Evolutionary conservation across 2,329 filamentous ascomycete species (phyloP).

Genomic region (Ceratocystis smalleyi): DNA sequence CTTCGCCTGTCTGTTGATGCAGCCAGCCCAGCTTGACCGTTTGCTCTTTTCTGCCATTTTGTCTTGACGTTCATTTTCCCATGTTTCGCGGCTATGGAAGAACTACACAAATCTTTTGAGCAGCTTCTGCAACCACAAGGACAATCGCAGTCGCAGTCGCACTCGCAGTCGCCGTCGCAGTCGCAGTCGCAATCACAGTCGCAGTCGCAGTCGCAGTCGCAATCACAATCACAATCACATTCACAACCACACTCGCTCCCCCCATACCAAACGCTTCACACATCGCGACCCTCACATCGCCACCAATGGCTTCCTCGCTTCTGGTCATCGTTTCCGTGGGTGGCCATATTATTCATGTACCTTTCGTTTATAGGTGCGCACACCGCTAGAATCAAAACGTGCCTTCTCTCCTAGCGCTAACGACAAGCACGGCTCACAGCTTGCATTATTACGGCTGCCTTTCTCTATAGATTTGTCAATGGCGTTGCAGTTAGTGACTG

Average conservation of each 20-base stretch:
- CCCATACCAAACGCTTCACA: not conserved
- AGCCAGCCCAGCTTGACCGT: conserved; percentile 15
- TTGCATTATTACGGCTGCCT: conserved; percentile 11
- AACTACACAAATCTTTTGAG: conserved; percentile 25
- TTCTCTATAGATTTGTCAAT: conserved; percentile 15
- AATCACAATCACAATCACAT: not conserved
- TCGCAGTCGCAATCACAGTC: not conserved
- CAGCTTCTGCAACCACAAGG: not conserved
- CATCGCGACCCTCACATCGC: conserved; percentile 10
- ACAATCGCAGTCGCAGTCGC: not conserved
- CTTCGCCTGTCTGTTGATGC: not conserved
- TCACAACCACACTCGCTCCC: not conserved
- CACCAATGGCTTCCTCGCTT: conserved; percentile 15
- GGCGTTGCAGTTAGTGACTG: conserved; percentile 13
- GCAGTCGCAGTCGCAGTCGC: not conserved
- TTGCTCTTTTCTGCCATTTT: not conserved
- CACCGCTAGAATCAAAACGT: too few species aligned
- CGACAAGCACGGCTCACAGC: not conserved
- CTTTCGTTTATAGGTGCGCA: conserved; percentile 11
- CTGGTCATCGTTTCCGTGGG: conserved; percentile 15
- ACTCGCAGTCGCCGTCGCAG: not conserved
- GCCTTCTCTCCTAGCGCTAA: not conserved
- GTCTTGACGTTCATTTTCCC: conserved; percentile 7
- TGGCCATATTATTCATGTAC: conserved; percentile 13
- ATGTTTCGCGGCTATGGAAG: conserved; percentile 27